phyloP scores from a whole-genome alignment of 768 basidiomycete species.

The Cubamyces sp. region DNA sequence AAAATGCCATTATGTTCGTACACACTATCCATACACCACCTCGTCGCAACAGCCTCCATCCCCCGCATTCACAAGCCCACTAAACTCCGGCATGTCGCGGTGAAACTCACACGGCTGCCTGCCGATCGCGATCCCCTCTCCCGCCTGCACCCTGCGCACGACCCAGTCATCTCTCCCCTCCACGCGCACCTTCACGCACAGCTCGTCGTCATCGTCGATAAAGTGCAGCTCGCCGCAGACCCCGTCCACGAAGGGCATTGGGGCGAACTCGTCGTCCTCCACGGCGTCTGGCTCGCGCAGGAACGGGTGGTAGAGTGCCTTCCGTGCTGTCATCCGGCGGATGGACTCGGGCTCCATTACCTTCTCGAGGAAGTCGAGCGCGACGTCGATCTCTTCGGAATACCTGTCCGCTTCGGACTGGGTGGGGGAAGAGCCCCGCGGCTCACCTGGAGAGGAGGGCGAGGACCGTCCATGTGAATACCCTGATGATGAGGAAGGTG shows the following conservation, averaged over 20 bases:
- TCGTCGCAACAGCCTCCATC: background rate
- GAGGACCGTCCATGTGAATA: conserved; percentile 22
- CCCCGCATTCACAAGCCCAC: background rate
- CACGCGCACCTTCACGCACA: conserved; percentile 49
- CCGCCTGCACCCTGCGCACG: conserved; percentile 29
- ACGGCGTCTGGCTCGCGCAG: conserved; percentile 51
- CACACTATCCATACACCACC: background rate
- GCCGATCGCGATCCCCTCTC: conserved; percentile 41
- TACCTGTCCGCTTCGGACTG: conserved; percentile 46
- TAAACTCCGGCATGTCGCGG: conserved; percentile 10
- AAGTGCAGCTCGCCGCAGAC: conserved; percentile 67
- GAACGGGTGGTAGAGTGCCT: conserved; percentile 82
- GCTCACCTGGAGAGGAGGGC: conserved; percentile 29
- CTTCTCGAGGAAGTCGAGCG: conserved; percentile 74
- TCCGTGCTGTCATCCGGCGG: conserved; percentile 73
- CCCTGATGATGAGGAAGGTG: conserved; percentile 42
- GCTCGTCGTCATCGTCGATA: conserved; percentile 60
- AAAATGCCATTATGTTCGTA: background rate
- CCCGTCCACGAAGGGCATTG: conserved; percentile 70
- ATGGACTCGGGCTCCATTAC: conserved; percentile 80
- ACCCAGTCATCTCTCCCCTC: conserved; percentile 35
- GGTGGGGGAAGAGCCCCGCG: conserved; percentile 28
- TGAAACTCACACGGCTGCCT: conserved; percentile 40
- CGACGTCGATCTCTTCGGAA: conserved; percentile 59
- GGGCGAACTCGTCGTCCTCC: conserved; percentile 68